Evolutionary conservation across 2,329 filamentous ascomycete genomes (phyloP).

Genomic region (Rhytidhysteron rufulum): DNA sequence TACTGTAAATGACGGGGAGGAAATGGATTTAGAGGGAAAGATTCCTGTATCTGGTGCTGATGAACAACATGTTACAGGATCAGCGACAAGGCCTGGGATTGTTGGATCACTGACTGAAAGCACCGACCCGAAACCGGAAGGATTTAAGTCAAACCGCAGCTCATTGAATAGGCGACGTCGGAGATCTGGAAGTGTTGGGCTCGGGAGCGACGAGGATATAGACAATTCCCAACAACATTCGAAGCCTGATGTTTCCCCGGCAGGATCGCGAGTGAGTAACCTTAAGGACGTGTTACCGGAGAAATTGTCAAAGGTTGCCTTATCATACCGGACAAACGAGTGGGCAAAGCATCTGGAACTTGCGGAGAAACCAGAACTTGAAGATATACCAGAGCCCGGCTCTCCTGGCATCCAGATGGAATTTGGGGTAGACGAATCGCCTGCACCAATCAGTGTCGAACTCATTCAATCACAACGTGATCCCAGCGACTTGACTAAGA

Average conservation of each 20-base stretch:
- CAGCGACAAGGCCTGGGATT: background rate
- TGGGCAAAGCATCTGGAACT: slow-evolving; percentile 87
- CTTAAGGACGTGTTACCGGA: slow-evolving; percentile 57
- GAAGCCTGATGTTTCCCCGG: slow-evolving; percentile 28
- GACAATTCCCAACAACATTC: slow-evolving; percentile 17
- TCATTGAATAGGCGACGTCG: slow-evolving; percentile 11
- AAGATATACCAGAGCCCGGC: slow-evolving; percentile 52
- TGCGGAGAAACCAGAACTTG: slow-evolving; percentile 68
- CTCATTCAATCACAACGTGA: slow-evolving; percentile 5
- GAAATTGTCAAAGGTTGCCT: slow-evolving; percentile 70
- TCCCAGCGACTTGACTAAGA: background rate
- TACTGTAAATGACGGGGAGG: background rate
- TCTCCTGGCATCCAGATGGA: slow-evolving; percentile 42
- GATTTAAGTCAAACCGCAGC: slow-evolving; percentile 7
- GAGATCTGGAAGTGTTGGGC: slow-evolving; percentile 17
- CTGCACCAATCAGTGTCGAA: slow-evolving; percentile 47
- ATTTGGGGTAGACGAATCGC: slow-evolving; percentile 44
- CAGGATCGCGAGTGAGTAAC: slow-evolving; percentile 43
- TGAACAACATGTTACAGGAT: background rate
- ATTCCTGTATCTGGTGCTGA: background rate
- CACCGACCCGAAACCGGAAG: slow-evolving; percentile 26
- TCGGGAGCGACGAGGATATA: slow-evolving; percentile 13
- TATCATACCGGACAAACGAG: slow-evolving; percentile 87
- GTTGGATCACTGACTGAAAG: slow-evolving; percentile 24
- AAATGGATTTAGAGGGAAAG: background rate